phyloP scores from a whole-genome alignment of 352 stramenopile genomes.

The Pythium sp. region DNA sequence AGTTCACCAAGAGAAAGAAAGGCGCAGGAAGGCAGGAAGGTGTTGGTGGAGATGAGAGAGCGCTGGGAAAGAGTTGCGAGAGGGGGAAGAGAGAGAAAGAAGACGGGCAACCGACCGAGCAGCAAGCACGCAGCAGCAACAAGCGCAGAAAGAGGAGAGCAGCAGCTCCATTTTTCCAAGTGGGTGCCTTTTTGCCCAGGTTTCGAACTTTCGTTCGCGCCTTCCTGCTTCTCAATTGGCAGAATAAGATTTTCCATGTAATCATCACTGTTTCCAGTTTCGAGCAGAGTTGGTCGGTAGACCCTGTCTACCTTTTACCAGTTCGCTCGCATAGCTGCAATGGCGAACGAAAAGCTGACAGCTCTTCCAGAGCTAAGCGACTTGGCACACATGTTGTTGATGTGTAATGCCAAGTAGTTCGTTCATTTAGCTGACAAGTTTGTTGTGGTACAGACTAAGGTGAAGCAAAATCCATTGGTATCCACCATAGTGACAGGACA shows the following conservation, averaged over 20 bases:
- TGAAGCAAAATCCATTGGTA: not conserved
- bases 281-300: not conserved
- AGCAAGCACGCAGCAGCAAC: not conserved
- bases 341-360: not conserved
- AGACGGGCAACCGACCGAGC: not conserved
- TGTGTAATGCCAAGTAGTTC: not conserved
- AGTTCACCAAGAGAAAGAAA: not conserved
- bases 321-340: no score
- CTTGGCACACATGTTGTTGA: not conserved
- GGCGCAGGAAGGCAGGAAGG: not conserved
- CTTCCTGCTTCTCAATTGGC: not conserved
- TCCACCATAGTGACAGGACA: not conserved
- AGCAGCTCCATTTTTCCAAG: not conserved
- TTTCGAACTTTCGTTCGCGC: not conserved
- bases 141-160: not conserved
- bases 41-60: not conserved
- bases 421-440: no score
- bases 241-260: not conserved
- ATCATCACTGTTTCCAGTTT: not conserved
- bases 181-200: not conserved
- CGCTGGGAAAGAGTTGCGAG: not conserved
- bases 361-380: not conserved
- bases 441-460: not conserved
- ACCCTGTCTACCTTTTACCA: not conserved
- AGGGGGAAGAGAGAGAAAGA: not conserved